Conservation (phyloP, 768 basidiomycete genomes). For the Ephemerocybe angulata region DNA sequence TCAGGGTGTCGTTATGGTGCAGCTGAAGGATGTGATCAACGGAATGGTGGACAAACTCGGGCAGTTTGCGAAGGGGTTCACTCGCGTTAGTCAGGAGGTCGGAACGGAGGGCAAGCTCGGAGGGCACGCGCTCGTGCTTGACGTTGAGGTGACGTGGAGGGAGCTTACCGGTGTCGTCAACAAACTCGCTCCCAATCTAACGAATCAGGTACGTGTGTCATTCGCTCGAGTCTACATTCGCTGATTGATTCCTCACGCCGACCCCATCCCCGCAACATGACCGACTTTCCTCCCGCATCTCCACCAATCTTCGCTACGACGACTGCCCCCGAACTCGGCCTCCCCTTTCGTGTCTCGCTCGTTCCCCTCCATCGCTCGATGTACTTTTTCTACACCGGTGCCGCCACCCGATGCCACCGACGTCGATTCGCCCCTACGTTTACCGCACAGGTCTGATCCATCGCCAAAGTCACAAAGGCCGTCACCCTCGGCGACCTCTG, state of each 20-base stretch:
- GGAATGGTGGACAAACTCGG: constrained; percentile 62
- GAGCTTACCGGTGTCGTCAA: constrained; percentile 82
- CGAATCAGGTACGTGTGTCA: constrained; percentile 48
- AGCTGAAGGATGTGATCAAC: constrained; percentile 72
- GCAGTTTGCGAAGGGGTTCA: constrained; percentile 89
- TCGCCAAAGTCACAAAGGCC: constrained; percentile 90
- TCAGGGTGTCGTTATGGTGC: constrained; percentile 69
- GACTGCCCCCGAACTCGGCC: too few species aligned
- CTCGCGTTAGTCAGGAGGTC: constrained; percentile 81
- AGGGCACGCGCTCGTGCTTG: constrained; percentile 80
- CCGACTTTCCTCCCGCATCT: too few species aligned
- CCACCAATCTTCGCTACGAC: too few species aligned
- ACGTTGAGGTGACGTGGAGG: constrained; percentile 87
- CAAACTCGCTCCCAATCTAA: constrained; percentile 75
- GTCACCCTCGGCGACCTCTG: constrained; percentile 87
- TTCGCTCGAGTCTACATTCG: not conserved
- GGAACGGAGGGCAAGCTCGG: constrained; percentile 83
- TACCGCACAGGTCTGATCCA: constrained; percentile 79
- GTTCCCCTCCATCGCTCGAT: too few species aligned
- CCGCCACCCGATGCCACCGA: too few species aligned
- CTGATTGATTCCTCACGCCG: not conserved
- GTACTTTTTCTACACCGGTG: too few species aligned
- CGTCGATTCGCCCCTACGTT: too few species aligned
- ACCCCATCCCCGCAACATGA: constrained; percentile 3
- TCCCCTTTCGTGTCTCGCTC: too few species aligned